These are phyloP conservation scores for Backusella australiensis DNA, from an alignment of 192 early-diverging fungal species.

Conservation along the genomic window DNA sequence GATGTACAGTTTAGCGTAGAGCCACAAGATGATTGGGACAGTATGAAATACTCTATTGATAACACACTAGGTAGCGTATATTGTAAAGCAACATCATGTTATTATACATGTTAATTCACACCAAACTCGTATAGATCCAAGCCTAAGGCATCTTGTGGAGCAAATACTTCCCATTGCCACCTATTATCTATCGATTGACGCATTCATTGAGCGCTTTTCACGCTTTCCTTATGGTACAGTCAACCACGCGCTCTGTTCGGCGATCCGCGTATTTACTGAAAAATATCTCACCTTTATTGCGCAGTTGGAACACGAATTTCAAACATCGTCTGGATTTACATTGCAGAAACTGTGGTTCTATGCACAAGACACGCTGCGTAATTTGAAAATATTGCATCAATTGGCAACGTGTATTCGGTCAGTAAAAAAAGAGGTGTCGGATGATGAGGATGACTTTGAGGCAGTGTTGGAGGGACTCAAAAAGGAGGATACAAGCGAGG, in stretches of 20 bases:
- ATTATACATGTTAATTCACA: too few relatives aligned
- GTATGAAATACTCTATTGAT: conserved; percentile 40
- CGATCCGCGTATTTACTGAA: conserved; percentile 71
- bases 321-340: conserved; percentile 69
- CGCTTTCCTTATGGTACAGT: conserved; percentile 81
- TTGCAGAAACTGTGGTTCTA: conserved; percentile 94
- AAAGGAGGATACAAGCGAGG: conserved; percentile 38
- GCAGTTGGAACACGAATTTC: conserved; percentile 86
- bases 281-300: conserved; percentile 84
- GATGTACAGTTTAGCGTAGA: conserved; percentile 2
- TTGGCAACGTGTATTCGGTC: conserved; percentile 41
- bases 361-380: conserved; percentile 72
- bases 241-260: conserved; percentile 87
- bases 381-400: conserved; percentile 45
- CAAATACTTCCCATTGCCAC: conserved; percentile 77
- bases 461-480: conserved; percentile 41
- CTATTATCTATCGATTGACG: conserved; percentile 71
- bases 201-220: conserved; percentile 75
- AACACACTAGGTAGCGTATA: conserved; percentile 43
- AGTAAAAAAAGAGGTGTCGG: conserved; percentile 26
- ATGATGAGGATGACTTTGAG: conserved; percentile 39
- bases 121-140: conserved; percentile 43
- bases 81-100: background rate
- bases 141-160: conserved; percentile 69
- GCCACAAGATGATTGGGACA: conserved; percentile 21